Evolutionary conservation across 192 early-diverging fungal species (phyloP).

Genomic region (Haplosporangium gracile): DNA sequence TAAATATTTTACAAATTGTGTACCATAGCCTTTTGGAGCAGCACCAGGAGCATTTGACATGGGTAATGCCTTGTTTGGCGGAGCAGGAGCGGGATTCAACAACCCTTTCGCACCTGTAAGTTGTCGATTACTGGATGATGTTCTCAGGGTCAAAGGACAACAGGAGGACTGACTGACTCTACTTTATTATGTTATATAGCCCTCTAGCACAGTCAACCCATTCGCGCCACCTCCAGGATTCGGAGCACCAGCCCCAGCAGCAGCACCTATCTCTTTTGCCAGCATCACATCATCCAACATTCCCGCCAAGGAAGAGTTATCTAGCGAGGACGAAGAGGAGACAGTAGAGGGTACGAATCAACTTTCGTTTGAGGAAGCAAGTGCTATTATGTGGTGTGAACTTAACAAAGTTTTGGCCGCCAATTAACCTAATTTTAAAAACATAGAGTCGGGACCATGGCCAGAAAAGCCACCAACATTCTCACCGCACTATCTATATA

Average conservation of each 20-base stretch:
- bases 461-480: constrained; percentile 51
- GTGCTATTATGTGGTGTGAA: neutral
- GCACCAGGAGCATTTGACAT: constrained; percentile 38
- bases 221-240: constrained; percentile 47
- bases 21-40: constrained; percentile 33
- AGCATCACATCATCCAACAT: constrained; percentile 27
- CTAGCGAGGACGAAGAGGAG: constrained; percentile 34
- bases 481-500: constrained; percentile 67
- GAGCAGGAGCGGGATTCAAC: constrained; percentile 32
- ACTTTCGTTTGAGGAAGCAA: neutral
- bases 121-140: neutral
- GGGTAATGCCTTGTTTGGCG: constrained; percentile 49
- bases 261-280: constrained; percentile 32
- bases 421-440: neutral
- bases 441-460: constrained; percentile 43
- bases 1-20: neutral
- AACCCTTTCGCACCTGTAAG: constrained; percentile 52
- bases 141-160: neutral
- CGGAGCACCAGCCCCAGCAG: constrained; percentile 6
- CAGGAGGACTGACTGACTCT: neutral
- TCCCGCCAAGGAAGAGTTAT: constrained; percentile 21
- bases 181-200: neutral
- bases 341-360: neutral
- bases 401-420: too few species aligned
- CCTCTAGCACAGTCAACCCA: constrained; percentile 17